These are phyloP conservation scores for Botrytis elliptica DNA, from an alignment of 2,329 filamentous ascomycete genomes.

Conservation along the genomic window DNA sequence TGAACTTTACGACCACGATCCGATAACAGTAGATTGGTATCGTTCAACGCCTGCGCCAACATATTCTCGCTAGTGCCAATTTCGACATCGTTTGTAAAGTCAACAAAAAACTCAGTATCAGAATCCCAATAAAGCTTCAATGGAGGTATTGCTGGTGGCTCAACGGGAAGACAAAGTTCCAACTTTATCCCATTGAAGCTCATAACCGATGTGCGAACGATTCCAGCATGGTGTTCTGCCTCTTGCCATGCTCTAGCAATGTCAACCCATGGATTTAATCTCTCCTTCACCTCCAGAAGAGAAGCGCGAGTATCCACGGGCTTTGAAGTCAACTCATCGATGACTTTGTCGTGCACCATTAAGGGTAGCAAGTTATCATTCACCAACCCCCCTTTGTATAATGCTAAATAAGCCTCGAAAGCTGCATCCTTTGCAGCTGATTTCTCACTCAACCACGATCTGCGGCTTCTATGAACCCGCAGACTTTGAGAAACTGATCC, in stretches of 20 bases:
- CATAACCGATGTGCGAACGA: not conserved
- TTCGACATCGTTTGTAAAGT: not conserved
- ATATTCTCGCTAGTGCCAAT: not conserved
- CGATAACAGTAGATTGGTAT: conserved; percentile 30
- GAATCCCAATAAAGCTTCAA: conserved; percentile 37
- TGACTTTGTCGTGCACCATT: conserved; percentile 37
- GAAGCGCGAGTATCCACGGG: conserved; percentile 44
- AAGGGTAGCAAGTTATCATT: conserved; percentile 75
- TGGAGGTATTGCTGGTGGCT: conserved; percentile 26
- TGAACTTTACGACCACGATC: conserved; percentile 31
- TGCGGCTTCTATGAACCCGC: conserved; percentile 51
- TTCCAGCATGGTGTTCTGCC: conserved; percentile 68
- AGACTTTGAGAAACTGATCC: conserved; percentile 63
- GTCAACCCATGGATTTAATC: conserved; percentile 42
- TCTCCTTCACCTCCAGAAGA: conserved; percentile 39
- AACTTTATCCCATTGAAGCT: conserved; percentile 24
- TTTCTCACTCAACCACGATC: conserved; percentile 64
- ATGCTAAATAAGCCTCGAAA: conserved; percentile 71
- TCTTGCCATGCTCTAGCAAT: conserved; percentile 41
- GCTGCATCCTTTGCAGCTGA: conserved; percentile 67
- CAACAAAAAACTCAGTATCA: conserved; percentile 26
- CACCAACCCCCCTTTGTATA: conserved; percentile 70
- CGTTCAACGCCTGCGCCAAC: conserved; percentile 19
- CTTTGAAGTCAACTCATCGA: conserved; percentile 56
- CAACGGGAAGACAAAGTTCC: conserved; percentile 29